phyloP scores from a whole-genome alignment of 140 eudicot genomes.

The Bidens hawaiensis region DNA sequence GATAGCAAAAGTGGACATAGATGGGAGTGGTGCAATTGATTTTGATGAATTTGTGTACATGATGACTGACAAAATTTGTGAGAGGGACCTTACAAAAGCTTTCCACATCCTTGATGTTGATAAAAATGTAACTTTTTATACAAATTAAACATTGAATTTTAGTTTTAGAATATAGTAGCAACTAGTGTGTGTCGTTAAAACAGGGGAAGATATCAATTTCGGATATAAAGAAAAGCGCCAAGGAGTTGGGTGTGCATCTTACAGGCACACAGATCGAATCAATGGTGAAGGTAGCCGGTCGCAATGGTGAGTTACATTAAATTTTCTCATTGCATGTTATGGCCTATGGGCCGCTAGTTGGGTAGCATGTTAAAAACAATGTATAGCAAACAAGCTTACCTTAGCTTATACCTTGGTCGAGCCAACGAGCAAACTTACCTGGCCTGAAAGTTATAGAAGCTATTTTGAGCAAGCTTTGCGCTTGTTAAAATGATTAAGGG shows the following conservation, averaged over 20 bases:
- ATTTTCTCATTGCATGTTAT: not conserved
- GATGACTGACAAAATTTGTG: slow-evolving; percentile 96
- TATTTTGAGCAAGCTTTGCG: not conserved
- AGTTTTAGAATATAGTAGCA: slow-evolving; percentile 13
- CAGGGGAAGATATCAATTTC: slow-evolving; percentile 79
- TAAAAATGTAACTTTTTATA: slow-evolving; percentile 54
- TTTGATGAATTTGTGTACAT: slow-evolving; percentile 83
- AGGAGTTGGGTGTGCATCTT: slow-evolving; percentile 70
- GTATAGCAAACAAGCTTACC: not conserved
- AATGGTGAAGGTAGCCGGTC: slow-evolving; percentile 89
- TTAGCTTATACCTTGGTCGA: not conserved
- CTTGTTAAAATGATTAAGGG: no score
- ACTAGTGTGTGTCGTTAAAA: not conserved
- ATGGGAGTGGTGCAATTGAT: slow-evolving; percentile 87
- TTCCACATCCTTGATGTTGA: slow-evolving; percentile 77
- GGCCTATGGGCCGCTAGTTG: not conserved
- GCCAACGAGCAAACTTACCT: not conserved
- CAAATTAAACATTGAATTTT: not conserved
- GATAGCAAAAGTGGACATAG: slow-evolving; percentile 88
- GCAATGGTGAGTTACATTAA: slow-evolving; percentile 55
- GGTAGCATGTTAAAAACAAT: not conserved
- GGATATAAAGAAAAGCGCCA: slow-evolving; percentile 72
- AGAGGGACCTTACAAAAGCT: slow-evolving; percentile 87
- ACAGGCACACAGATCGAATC: slow-evolving; percentile 58
- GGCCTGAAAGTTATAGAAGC: not conserved